Conservation (phyloP, 2,329 filamentous ascomycete species). For the Parasarocladium wereldwijsianum region DNA sequence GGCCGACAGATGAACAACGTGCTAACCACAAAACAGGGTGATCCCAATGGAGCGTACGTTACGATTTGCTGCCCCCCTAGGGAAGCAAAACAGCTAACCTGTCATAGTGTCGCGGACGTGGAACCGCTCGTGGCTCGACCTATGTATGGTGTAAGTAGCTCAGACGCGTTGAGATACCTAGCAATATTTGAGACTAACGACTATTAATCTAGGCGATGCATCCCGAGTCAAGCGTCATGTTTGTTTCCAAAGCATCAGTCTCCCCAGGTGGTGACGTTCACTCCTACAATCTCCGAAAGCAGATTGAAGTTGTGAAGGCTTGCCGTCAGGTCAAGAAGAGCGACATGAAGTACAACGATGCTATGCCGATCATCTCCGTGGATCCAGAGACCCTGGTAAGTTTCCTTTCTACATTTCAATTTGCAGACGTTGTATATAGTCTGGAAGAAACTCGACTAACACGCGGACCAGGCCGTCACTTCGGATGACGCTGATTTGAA, state of each 20-base stretch:
- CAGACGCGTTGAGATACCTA: too few relatives aligned
- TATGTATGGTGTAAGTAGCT: too few relatives aligned
- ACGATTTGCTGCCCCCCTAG: conserved; percentile 14
- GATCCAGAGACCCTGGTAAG: conserved; percentile 91
- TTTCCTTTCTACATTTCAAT: too few relatives aligned
- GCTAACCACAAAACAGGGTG: too few relatives aligned
- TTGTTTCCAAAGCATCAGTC: conserved; percentile 64
- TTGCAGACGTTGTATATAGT: too few relatives aligned
- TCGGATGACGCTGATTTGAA: conserved; percentile 64
- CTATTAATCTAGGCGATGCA: conserved; percentile 67
- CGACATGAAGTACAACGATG: conserved; percentile 84
- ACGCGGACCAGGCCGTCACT: conserved; percentile 78
- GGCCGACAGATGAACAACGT: too few relatives aligned
- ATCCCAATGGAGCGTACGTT: background rate
- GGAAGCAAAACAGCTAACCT: conserved; percentile 68
- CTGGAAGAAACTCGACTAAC: too few relatives aligned
- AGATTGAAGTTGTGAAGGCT: conserved; percentile 63
- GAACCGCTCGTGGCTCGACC: conserved; percentile 72
- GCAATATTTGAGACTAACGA: conserved; percentile 4
- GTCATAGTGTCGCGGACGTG: conserved; percentile 77
- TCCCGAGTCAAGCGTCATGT: conserved; percentile 61
- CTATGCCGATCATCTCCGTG: conserved; percentile 74
- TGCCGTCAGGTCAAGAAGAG: conserved; percentile 65
- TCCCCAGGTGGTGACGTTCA: conserved; percentile 49
- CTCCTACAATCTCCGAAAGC: conserved; percentile 63